Evolutionary conservation across 2,329 filamentous ascomycete species (phyloP), one percentile per base, ranked within the genome.

Genomic region (Tolypocladium ophioglossoides): DNA sequence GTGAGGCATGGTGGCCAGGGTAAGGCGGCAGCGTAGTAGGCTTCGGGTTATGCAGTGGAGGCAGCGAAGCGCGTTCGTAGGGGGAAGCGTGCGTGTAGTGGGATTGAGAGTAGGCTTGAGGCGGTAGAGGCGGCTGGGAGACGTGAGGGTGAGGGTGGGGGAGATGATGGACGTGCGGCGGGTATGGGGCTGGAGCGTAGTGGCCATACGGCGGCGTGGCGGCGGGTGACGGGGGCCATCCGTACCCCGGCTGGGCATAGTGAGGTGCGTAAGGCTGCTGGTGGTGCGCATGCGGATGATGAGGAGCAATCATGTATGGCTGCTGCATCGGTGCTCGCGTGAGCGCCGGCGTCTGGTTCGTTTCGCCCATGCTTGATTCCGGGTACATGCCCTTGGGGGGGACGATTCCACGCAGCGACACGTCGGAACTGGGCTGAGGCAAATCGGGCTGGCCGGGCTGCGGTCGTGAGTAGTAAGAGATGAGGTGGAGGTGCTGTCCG

Each of bases 361-460:
- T 79, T 64, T 96, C 92, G 66, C 90, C 89, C 62, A 96, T 84
- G 48, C 90, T 95, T 1, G 92, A 95, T 70, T 99, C 94, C 0
- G 94, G 94, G 68, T 99, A 99, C 83, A 97, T 90, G 66, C 91
- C 92, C 77, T 96, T 96, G 48, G 86, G 80, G 0, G 92, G 92
- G 2, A 89, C 78, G 58, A 99, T 94, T 65, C 88, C 82, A 62
- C 91, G 84, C 52, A 99, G 78, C 24, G 79, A 74, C 6, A 89
- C 84, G 66, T 99, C 94, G 35, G 81, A 85, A 49, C 87, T 88
- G 0, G 94, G 94, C 64, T 94, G 88, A 59, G 84, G 82, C 34
- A 97, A 78, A 51, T 87, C 87, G 55, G 84, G 80, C 32, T 85
- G 79, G 37, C 83, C 82, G 4, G 87, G 83, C 55, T 89, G 84